Conservation (phyloP, 306 rosid species). For the Ochetophila trinervis region DNA sequence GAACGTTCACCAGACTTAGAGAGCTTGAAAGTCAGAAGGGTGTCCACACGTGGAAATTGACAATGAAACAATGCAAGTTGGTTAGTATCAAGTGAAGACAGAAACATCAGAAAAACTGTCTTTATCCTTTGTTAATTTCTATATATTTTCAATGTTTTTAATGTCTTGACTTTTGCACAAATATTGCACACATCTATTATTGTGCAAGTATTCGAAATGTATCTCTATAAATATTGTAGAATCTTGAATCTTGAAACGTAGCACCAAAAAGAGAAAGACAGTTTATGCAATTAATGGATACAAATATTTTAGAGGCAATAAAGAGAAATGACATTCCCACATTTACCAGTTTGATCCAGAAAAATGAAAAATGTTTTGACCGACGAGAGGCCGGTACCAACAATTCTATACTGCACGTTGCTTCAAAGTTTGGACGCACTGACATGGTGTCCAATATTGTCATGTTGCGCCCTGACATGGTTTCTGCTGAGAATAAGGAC, state of each 20-base stretch:
- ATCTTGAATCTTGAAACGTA: not conserved
- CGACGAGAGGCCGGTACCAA: conserved; percentile 42
- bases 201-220: not conserved
- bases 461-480: conserved; percentile 51
- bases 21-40: not conserved
- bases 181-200: no score
- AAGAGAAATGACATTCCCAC: conserved; percentile 30
- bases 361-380: conserved; percentile 35
- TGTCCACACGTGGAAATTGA: conserved; percentile 11
- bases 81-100: not conserved
- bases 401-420: conserved; percentile 57
- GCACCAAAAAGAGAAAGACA: not conserved
- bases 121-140: not conserved
- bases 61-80: not conserved
- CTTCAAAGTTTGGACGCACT: conserved; percentile 44
- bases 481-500: conserved; percentile 47
- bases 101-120: not conserved
- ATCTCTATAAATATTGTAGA: not conserved
- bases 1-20: no score
- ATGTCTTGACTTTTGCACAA: not conserved
- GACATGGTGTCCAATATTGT: conserved; percentile 46
- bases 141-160: not conserved
- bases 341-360: conserved; percentile 36
- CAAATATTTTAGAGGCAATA: conserved; percentile 40
- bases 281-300: conserved; percentile 38